A percentile compares a stretch with the other conserved stretches of the same genome.
Conservation (phyloP, 495 filamentous ascomycete genomes). For the Penicillium lagena region DNA sequence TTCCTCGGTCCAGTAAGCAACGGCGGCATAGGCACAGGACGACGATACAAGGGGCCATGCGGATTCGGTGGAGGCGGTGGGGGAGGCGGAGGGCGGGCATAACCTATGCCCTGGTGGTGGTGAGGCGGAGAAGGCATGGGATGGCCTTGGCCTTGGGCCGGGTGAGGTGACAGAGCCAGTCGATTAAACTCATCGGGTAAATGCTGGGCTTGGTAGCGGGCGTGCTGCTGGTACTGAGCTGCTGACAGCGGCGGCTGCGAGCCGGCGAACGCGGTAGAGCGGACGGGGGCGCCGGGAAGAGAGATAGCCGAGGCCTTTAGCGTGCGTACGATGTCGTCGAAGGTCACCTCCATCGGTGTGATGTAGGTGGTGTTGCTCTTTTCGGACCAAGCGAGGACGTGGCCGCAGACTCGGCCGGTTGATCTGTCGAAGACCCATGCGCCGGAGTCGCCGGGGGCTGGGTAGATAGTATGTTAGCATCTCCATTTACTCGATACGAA, state of each 20-base stretch:
- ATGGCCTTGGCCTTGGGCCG: conserved; percentile 5
- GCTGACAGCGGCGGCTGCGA: not conserved
- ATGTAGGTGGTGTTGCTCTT: conserved; percentile 76
- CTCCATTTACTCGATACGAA: conserved; percentile 15
- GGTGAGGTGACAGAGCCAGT: conserved; percentile 8
- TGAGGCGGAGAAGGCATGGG: not conserved
- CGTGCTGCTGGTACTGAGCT: not conserved
- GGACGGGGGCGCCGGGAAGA: conserved; percentile 28
- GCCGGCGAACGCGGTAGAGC: conserved; percentile 3
- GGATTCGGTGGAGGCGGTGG: conserved; percentile 14
- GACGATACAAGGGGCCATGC: conserved; percentile 10
- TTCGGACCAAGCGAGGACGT: conserved; percentile 81
- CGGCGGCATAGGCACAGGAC: conserved; percentile 22
- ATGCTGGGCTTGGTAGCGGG: conserved; percentile 21
- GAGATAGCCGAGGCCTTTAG: conserved; percentile 44
- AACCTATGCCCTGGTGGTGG: conserved; percentile 1
- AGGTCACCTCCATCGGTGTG: conserved; percentile 85
- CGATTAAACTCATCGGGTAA: conserved; percentile 29
- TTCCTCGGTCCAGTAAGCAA: conserved; percentile 26
- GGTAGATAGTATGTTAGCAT: conserved; percentile 13
- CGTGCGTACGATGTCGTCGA: conserved; percentile 76
- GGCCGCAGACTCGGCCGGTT: conserved; percentile 75
- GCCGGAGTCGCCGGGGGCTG: conserved; percentile 82
- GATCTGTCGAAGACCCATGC: conserved; percentile 87
- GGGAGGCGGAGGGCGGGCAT: conserved; percentile 11